These are phyloP conservation scores for Termitomyces sp. DNA, from an alignment of 768 basidiomycete genomes.

Conservation along the genomic window DNA sequence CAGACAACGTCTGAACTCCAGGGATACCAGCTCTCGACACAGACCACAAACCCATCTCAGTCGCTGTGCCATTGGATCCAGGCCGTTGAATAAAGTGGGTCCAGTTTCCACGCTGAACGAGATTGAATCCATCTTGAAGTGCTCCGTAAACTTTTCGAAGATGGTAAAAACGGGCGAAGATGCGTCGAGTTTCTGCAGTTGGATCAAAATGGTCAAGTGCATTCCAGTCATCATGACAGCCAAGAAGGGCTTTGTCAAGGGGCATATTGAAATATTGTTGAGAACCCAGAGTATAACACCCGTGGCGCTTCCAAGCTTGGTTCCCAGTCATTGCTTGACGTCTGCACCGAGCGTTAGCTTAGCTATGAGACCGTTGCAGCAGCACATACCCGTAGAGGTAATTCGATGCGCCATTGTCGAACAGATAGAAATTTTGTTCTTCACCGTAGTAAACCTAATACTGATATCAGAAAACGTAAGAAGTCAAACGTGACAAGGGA, in stretches of 20 bases:
- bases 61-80: slow-evolving; percentile 75
- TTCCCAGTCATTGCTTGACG: slow-evolving; percentile 89
- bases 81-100: slow-evolving; percentile 73
- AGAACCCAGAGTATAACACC: slow-evolving; percentile 88
- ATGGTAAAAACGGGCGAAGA: slow-evolving; percentile 68
- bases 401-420: slow-evolving; percentile 84
- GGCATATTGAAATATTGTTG: slow-evolving; percentile 94
- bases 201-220: slow-evolving; percentile 94
- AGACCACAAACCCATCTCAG: slow-evolving; percentile 89
- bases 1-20: slow-evolving; percentile 55
- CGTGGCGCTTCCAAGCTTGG: slow-evolving; percentile 88
- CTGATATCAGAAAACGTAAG: neutral
- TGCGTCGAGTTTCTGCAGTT: slow-evolving; percentile 68
- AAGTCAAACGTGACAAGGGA: slow-evolving; percentile 2
- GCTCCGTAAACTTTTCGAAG: slow-evolving; percentile 65
- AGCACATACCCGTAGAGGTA: slow-evolving; percentile 77
- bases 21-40: slow-evolving; percentile 61
- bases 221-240: slow-evolving; percentile 90
- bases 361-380: neutral
- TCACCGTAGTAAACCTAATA: slow-evolving; percentile 80
- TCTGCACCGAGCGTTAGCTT: slow-evolving; percentile 29
- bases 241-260: slow-evolving; percentile 69
- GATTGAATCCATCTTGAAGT: slow-evolving; percentile 81
- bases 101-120: slow-evolving; percentile 85
- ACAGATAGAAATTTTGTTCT: slow-evolving; percentile 87